Evolutionary conservation across 2,329 filamentous ascomycete species (phyloP), one percentile per base, ranked within the genome.

Genomic region (Chrysosporium keratinophilum): DNA sequence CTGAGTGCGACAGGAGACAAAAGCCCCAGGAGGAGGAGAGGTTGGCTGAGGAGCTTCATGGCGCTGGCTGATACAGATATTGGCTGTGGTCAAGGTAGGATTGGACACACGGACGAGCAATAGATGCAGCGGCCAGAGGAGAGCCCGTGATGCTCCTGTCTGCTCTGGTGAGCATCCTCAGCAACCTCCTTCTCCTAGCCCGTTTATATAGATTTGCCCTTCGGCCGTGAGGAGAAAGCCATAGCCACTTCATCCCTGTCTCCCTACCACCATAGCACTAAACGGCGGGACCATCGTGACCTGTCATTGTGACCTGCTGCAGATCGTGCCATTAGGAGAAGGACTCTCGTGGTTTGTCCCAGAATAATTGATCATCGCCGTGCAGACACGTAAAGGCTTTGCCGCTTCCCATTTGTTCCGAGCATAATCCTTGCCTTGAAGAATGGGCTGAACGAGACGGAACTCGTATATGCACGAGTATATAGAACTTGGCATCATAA

Each of bases 31-130:
- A 54, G 33, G 34, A 54, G 10, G 47, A 54, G 15, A 11, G 47
- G 42, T 17, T 48, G 55, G 39, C 28, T 19, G 43, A 20, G 51
- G 42, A 58, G 34, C 54, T 56, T 58, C 54, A 56, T 56, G 15
- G 20, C 53, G 56, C 31, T 7, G 34, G n/a, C 23, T 15, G 23
- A 39, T 31, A 39, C 2, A 17, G 12, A 34, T 23, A 5, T 23
- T 44, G 15, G 4, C 5, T 44, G 15, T 12, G 41, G 19, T 19
- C 6, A 12, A 5, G 15, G 17, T 14, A 23, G 23, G 17, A 44
- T 19, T 14, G 19, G 19, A 44, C 17, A 15, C 11, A 15, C 12
- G 10, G 41, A 14, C 14, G 17, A 14, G 19, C 9, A 20, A 14
- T 23, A 20, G 41, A 23, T 44, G 5, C 11, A 19, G 4, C 15